Evolutionary conservation across 805 yeast genomes (phyloP), one percentile per base, ranked within the genome.

Genomic region (Zygosaccharomyces bisporus): DNA sequence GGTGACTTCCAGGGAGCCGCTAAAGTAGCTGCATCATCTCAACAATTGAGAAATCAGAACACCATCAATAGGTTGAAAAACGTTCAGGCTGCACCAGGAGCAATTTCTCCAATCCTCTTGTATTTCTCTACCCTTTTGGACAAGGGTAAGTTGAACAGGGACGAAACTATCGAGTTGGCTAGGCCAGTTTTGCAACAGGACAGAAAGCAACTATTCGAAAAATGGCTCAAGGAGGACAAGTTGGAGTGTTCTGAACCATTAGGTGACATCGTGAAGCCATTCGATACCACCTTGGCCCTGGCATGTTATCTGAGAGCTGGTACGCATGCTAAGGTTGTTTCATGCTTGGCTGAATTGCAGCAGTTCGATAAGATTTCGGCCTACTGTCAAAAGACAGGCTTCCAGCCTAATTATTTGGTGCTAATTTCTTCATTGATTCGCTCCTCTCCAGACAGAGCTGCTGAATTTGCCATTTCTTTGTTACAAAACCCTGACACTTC

Each of bases 311-410:
- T 89, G 60, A 80, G 93, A 56, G 81, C 96, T 23, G 76, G 85
- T 47, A 77, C 79, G 38, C 90, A 93, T 53, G 77, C 86, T 52
- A 93, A 93, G 71, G 97, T 93, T 43, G 93, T 93, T 44, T 80
- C 91, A 13, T 79, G 87, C 52, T 75, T 93, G 58, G 99, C 97
- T 40, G 99, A 93, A 69, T 72, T 91, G 53, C 96, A 96, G 49
- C 96, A 93, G 71, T 90, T 88, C 64, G 99, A 90, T 63, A 91
- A 90, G 73, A 93, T 93, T 52, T 69, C 89, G 53, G 97, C 99
- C 42, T 93, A 86, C 70, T 85, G 96, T 68, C 84, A 86, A 68
- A 87, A 88, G 70, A 93, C 84, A 47, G 80, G 81, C 51, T 93
- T 84, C 70, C 76, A 79, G 56, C 97, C 99, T 48, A 95, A 93